Evolutionary conservation across 2,329 filamentous ascomycete genomes (phyloP), one percentile per base, ranked within the genome.

Genomic region (Arthrobotrys entomopaga): DNA sequence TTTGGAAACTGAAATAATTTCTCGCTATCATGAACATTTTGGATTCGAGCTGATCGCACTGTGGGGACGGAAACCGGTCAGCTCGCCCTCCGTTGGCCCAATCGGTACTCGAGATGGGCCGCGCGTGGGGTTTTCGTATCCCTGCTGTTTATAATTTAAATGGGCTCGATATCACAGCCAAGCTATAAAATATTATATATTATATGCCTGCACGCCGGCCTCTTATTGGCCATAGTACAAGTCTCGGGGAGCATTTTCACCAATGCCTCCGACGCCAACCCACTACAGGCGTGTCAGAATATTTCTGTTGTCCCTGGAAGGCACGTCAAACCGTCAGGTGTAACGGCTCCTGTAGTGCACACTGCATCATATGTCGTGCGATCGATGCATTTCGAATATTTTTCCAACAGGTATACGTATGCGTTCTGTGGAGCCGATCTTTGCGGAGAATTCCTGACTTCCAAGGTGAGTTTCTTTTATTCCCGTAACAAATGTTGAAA

Each of bases 21-120:
- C 16, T 50, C 26, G 24, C 22, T 34, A 57, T 43, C 26, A 50
- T 50, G 16, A 19, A 50, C 20, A 19, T 50, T 50, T 50, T 50
- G 10, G 46, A 50, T 22, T n/a, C n/a, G 60, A 48, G 50, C 40
- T 24, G 65, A 43, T 59, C 22, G 3, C 13, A 29, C 29, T 40
- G 65, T 69, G 49, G 65, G n/a, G 38, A 48, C 38, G 56, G 56
- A 48, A 53, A 48, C 42, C 57, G 56, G 65, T 61, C 54, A 60
- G 64, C 48, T 60, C 24, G n/a, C 22, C 29, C 40, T 15, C 40
- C 57, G 56, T 34, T 61, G 7, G 22, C 49, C 65, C 56, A 69
- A 69, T 69, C 56, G 57, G 65, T 56, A 48, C 38, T 40, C 65
- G 34, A 20, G 24, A 48, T 61, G 48, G 26, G 65, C 29, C 29